Evolutionary conservation across 192 early-diverging fungal genomes (phyloP), one percentile per base, ranked within the genome.

Genomic region (Coemansia guatemalensis): DNA sequence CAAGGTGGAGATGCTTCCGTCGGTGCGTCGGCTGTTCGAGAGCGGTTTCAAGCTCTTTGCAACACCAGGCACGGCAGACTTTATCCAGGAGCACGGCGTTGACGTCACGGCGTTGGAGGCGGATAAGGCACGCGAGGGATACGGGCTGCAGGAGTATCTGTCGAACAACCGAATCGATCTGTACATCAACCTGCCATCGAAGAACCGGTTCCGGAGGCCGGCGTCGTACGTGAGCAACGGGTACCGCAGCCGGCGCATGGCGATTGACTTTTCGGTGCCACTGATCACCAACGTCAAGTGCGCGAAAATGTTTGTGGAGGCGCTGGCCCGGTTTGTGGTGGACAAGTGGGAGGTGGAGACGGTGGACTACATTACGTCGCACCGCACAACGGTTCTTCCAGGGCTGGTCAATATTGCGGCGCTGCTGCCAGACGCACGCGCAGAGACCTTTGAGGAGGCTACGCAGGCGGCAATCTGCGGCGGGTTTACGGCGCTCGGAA

Each of bases 211-310:
- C 90, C 92, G 96, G 56, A 89, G 96, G 49, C 96, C 95, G 49
- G 93, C 97, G 26, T 89, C 86, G 65, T 99, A 98, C 75, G 91
- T 97, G 76, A 90, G 88, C 60, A 90, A 89, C 67, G 97, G 97
- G 32, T 99, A 99, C 84, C 87, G 87, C 64, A 91, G 90, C 60
- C 90, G 97, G 59, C 88, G 97, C 71, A 93, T 99, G 93, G 97
- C 97, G 30, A 92, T 99, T 26, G 97, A 99, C 78, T 93, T 94
- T 65, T 93, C 92, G 44, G 84, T 99, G 51, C 97, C 97, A 8
- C 82, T 99, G 69, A 95, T 99, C 73, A 99, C 97, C 62, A 99
- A 99, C 71, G 87, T 99, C 83, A 99, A 99, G 84, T 98, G 95
- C 71, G 97, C 97, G 67, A 97, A 98, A 85, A 75, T 99, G 58